phyloP scores from a whole-genome alignment of 2,329 filamentous ascomycete species.

The Colletotrichum paranaense region DNA sequence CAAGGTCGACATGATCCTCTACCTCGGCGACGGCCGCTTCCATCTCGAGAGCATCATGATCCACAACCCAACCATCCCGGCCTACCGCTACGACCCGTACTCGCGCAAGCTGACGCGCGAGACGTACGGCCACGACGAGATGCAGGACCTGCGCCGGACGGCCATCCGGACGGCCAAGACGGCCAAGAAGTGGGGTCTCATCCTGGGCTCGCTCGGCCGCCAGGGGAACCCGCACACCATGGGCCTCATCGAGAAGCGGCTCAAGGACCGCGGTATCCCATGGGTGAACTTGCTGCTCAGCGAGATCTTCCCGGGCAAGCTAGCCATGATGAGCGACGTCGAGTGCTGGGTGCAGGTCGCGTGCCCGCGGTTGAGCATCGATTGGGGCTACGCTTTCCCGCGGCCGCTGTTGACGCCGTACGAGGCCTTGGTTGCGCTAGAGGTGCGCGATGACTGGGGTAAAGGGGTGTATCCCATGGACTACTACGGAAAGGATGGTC shows the following conservation, averaged over 20 bases:
- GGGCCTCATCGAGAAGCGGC: constrained; percentile 82
- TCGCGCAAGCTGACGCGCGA: constrained; percentile 91
- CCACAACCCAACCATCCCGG: constrained; percentile 89
- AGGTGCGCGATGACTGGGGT: constrained; percentile 80
- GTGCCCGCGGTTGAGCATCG: constrained; percentile 95
- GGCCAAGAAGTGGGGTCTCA: constrained; percentile 93
- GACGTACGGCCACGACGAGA: constrained; percentile 90
- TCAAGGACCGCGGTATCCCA: constrained; percentile 78
- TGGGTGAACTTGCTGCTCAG: constrained; percentile 88
- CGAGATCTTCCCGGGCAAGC: constrained; percentile 96
- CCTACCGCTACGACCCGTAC: constrained; percentile 97
- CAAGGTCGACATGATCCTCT: constrained; percentile 81
- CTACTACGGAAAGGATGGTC: constrained; percentile 92
- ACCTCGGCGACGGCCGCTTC: constrained; percentile 92
- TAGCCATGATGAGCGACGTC: constrained; percentile 92
- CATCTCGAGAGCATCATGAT: constrained; percentile 99
- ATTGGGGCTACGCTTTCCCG: constrained; percentile 98
- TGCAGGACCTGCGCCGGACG: constrained; percentile 81
- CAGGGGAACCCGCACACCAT: constrained; percentile 97
- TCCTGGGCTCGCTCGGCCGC: constrained; percentile 89
- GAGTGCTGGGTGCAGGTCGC: constrained; percentile 99
- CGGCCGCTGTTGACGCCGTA: constrained; percentile 92
- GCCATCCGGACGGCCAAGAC: constrained; percentile 81
- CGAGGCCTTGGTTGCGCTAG: constrained; percentile 92
- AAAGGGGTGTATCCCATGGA: constrained; percentile 93